These are phyloP conservation scores for Corylus americana DNA, from an alignment of 306 rosid species.

Conservation along the genomic window DNA sequence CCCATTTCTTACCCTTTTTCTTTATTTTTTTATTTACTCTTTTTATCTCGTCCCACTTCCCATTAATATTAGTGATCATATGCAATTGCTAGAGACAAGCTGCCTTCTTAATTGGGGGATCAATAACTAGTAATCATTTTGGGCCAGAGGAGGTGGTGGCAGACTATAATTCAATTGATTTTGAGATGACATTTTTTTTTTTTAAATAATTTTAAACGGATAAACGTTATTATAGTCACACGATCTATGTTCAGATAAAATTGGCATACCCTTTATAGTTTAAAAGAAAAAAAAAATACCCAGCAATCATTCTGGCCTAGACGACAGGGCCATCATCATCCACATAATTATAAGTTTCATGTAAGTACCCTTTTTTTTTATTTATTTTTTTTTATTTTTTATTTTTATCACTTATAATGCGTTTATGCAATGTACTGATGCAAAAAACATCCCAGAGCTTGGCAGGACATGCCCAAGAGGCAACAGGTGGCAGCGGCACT, in stretches of 20 bases:
- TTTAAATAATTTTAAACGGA: no score
- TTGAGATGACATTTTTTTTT: no score
- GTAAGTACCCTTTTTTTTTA: not conserved
- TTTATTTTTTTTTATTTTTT: not conserved
- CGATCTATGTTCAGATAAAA: no score
- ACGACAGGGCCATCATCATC: not conserved
- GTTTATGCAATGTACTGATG: not conserved
- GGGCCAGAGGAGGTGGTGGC: no score
- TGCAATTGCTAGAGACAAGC: not conserved
- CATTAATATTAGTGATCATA: not conserved
- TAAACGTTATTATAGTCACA: no score
- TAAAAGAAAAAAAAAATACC: not conserved
- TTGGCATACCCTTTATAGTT: no score
- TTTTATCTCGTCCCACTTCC: no score
- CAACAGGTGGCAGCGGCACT: not conserved
- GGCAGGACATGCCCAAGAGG: not conserved
- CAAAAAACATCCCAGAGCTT: not conserved
- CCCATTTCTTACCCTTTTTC: not conserved
- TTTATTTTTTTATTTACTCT: no score
- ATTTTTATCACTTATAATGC: not conserved
- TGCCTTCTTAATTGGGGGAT: slow-evolving; percentile 14
- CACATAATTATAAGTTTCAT: not conserved
- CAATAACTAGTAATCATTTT: slow-evolving; percentile 1
- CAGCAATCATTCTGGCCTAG: not conserved
- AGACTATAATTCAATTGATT: no score